A percentile compares a stretch with the other conserved stretches of the same genome.
These are phyloP conservation scores for Millerago galiae DNA, from an alignment of 805 yeast genomes.

Conservation along the genomic window DNA sequence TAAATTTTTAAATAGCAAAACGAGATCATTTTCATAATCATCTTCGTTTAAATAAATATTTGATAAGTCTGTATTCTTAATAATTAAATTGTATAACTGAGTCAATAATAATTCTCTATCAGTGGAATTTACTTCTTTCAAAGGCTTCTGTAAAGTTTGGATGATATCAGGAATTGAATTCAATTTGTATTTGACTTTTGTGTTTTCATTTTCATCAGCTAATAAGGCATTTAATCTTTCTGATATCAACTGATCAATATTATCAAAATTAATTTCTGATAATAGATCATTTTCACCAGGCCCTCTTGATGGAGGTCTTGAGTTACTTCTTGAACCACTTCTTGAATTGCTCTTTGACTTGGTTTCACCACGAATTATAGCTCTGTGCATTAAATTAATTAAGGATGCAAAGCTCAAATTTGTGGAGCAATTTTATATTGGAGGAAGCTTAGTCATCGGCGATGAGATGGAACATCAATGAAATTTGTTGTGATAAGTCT, in stretches of 20 bases:
- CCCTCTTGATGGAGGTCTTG: constrained; percentile 13
- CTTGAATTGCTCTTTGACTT: not conserved
- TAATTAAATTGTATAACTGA: constrained; percentile 19
- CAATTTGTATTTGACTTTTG: constrained; percentile 14
- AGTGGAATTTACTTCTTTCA: constrained; percentile 15
- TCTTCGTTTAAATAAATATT: constrained; percentile 10
- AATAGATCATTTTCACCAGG: constrained; percentile 15
- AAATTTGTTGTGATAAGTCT: too few species aligned
- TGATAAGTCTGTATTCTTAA: constrained; percentile 14
- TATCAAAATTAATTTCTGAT: constrained; percentile 20
- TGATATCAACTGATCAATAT: constrained; percentile 21
- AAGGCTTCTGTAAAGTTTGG: constrained; percentile 15
- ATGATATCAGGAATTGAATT: constrained; percentile 18
- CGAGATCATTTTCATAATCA: constrained; percentile 15
- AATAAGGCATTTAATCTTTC: constrained; percentile 17
- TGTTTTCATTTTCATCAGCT: constrained; percentile 9
- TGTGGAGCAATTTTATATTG: too few species aligned
- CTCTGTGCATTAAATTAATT: constrained; percentile 2
- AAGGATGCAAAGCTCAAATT: not conserved
- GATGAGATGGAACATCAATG: too few species aligned
- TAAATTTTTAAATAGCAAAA: constrained; percentile 14
- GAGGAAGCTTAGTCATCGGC: too few species aligned
- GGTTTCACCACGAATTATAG: constrained; percentile 1
- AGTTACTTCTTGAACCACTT: constrained; percentile 4
- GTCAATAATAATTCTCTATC: constrained; percentile 23